Evolutionary conservation across 768 basidiomycete genomes (phyloP), one percentile per base, ranked within the genome.

Genomic region (Boletus subparvulus): DNA sequence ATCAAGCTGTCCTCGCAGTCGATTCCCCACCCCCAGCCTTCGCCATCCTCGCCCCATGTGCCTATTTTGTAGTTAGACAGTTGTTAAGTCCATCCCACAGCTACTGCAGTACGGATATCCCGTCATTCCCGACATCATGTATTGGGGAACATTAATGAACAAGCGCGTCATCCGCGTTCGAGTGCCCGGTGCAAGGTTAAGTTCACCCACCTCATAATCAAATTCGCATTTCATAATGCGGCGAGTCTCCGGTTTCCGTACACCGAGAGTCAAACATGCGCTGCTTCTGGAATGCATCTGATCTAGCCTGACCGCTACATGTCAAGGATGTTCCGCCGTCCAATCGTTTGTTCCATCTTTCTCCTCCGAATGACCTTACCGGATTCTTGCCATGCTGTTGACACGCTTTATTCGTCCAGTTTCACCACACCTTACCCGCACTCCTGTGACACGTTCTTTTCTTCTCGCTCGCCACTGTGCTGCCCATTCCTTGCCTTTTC

Each of bases 361-460:
- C 76, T 79, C 69, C 81, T 81, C 75, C 75, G 77, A 79, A 76
- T 76, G 81, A 77, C 74, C 73, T 66, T 69, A 69, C 61, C 62
- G 59, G 52, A 54, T 62, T 61, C 54, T 73, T 70, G 77, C 81
- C 83, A 84, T 78, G 85, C 82, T 77, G 80, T 75, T 75, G 77
- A 76, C 87, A 84, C 83, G 86, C 81, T 77, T 75, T 69, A 61
- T 60, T 63, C 58, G 50, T 47, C 65, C 74, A 65, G 63, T 62
- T 61, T 65, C 53, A 67, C 72, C 70, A 63, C 80, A 78, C 80
- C 82, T 77, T 81, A 78, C 81, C 84, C 80, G 83, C 83, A 80
- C 78, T 77, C 79, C 75, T 77, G 75, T 73, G 81, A 79, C 84
- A 85, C 81, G 84, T 85, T 84, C 72, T 69, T 74, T 70, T 75